Percentiles rank a stretch among this genome's conserved stretches.
Evolutionary conservation across 768 basidiomycete species (phyloP).

Genomic region (Suillus sp.): DNA sequence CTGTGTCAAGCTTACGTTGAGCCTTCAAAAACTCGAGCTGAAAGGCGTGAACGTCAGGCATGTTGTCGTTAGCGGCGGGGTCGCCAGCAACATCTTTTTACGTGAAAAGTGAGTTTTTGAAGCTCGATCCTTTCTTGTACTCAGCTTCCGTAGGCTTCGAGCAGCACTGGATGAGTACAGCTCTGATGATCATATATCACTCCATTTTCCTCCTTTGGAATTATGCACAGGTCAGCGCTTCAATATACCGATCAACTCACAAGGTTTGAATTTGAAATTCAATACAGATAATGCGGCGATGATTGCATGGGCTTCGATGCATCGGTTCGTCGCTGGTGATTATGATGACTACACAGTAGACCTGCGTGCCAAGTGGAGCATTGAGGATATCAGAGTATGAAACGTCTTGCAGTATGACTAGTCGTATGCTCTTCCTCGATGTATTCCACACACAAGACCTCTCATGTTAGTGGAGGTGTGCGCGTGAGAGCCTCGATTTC

Average conservation of each 20-base stretch:
- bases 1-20: conserved; percentile 61
- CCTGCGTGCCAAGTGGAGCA: conserved; percentile 74
- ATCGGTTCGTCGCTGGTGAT: conserved; percentile 67
- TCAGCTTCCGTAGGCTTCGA: conserved; percentile 34
- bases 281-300: conserved; percentile 89
- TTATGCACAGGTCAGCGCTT: conserved; percentile 69
- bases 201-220: conserved; percentile 73
- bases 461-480: background rate
- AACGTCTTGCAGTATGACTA: background rate
- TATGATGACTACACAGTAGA: conserved; percentile 63
- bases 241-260: background rate
- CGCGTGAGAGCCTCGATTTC: background rate
- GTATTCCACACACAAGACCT: background rate
- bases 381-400: conserved; percentile 43
- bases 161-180: conserved; percentile 29
- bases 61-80: conserved; percentile 89
- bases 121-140: background rate
- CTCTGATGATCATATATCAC: conserved; percentile 38
- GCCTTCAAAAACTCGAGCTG: conserved; percentile 44
- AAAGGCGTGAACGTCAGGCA: conserved; percentile 49
- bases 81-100: conserved; percentile 82
- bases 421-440: background rate
- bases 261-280: background rate
- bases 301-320: conserved; percentile 92
- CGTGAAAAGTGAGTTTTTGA: conserved; percentile 53